Base-by-base conservation (phyloP, 345 rosid genomes). In the Reutealis trisperma region DNA sequence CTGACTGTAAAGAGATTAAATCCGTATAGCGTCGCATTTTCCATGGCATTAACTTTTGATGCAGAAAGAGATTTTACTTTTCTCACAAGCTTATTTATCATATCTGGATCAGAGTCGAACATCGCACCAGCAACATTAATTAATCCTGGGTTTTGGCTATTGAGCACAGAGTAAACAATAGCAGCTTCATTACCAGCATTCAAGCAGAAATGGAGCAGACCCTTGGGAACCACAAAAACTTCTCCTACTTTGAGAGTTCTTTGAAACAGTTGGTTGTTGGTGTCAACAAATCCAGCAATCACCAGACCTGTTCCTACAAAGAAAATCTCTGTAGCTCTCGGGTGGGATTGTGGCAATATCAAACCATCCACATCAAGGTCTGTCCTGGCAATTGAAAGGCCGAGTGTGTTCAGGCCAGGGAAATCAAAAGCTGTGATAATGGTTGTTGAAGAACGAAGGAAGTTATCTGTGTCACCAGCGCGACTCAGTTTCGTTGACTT, bases 381-480 rank as follows among this genome's bases (percentile, higher is more conserved):
- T 22, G 89, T 89, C 51, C 98, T 86, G 16, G 93, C 92, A 6
- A 90, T 70, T 0, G 98, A 87, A 68, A 94, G 88, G 77, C 98
- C 92, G 0, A 90, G 93, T 2, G 98, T 93, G 81, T 94, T 94
- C 63, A 94, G 88, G 18, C 98, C 98, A 32, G 94, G 90, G 79
- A 85, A 90, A 55, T 91, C 98, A 6, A 57, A 70, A 0, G 98
- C 98, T 1, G 90, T 88, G 72, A 82, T 79, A 27, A 90, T 62
- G 64, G 73, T 87, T 22, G 84, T 67, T 0, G 88, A 72, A 5
- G 97, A 91, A 37, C 75, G 79, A 18, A 21, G 52, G 34, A 82
- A 87, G 77, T 88, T 88, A 81, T 90, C 88, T 0, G 93, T 94
- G 70, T 91, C 85, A 8, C 98, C 98, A 0, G 87, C 42, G 5